Base-by-base conservation (phyloP, 805 yeast species). In the Lachancea waltii region DNA sequence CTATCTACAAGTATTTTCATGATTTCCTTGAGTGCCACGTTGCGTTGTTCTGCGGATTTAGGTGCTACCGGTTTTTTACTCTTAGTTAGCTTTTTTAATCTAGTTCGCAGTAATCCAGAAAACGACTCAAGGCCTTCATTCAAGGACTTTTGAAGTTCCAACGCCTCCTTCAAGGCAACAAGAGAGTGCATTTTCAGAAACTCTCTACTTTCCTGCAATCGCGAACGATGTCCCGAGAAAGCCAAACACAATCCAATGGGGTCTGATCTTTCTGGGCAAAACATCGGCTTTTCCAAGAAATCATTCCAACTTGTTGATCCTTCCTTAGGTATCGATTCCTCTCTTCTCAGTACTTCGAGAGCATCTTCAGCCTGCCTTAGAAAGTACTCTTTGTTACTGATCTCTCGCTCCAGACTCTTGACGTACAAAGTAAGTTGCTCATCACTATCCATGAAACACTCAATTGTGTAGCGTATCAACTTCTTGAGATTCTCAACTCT, bases 251-350 rank as follows among this genome's bases (percentile, higher is more conserved):
- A 31, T 0, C 64, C 63, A 29, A 58, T 48, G 2, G 63, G 62
- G 30, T 59, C 64, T 0, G 63, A 50, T 38, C 58, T 48, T 27
- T 54, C 62, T 5, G 60, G 53, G n/a, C 44, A 46, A 28, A 53
- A 47, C 47, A 59, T 41, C 1, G 59, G 56, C 23, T 48, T 48
- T 17, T 42, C 40, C 38, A 51, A 20, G 15, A 55, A 42, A n/a
- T 39, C 40, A 15, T 49, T 36, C 54, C 54, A 53, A 1, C 26
- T 7, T 33, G 37, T 3, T 32, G 40, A 20, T 46, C 33, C 7
- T 38, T 36, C 10, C 34, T 31, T 3, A 14, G 14, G 13, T 25
- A n/a, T n/a, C 15, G 32, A 7, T 25, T 41, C 19, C 18, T 21
- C 13, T 7, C 7, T 13, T 25, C 38, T 36, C 31, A 56, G 33